Evolutionary conservation across 2,329 filamentous ascomycete species (phyloP).

Genomic region (Colletotrichum trifolii): DNA sequence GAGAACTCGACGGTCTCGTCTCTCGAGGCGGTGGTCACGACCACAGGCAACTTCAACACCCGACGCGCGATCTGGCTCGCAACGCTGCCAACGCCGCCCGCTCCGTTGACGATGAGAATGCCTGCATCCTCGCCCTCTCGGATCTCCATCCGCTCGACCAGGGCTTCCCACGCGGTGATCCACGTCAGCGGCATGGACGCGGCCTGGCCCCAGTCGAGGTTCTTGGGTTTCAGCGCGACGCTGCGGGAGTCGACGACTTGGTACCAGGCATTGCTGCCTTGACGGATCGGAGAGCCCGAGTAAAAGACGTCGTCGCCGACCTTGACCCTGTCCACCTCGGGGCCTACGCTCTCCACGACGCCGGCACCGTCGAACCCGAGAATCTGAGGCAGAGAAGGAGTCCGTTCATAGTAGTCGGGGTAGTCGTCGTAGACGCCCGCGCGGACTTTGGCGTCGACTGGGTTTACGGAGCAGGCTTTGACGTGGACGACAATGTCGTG

Average conservation of each 20-base stretch:
- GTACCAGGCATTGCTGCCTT: background rate
- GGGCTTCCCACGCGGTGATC: slow-evolving; percentile 1
- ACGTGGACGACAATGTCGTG: background rate
- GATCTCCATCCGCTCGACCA: background rate
- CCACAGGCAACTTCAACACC: background rate
- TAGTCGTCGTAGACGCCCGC: background rate
- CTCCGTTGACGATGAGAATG: background rate
- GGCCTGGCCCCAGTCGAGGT: background rate
- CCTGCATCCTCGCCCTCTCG: background rate
- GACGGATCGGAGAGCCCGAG: background rate
- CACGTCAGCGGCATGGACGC: background rate
- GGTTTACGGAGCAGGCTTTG: background rate
- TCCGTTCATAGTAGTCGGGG: background rate
- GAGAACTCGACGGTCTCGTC: background rate
- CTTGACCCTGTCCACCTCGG: background rate
- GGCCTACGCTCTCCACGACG: background rate
- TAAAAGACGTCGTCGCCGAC: slow-evolving; percentile 2
- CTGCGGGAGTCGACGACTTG: background rate
- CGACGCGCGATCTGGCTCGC: background rate
- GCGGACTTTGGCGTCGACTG: background rate
- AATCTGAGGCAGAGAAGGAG: background rate
- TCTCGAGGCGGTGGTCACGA: background rate
- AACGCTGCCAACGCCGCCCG: background rate
- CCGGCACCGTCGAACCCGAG: background rate
- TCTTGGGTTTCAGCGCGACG: background rate